phyloP scores from a whole-genome alignment of 768 basidiomycete species.

The Coprinopsis marcescibilis region DNA sequence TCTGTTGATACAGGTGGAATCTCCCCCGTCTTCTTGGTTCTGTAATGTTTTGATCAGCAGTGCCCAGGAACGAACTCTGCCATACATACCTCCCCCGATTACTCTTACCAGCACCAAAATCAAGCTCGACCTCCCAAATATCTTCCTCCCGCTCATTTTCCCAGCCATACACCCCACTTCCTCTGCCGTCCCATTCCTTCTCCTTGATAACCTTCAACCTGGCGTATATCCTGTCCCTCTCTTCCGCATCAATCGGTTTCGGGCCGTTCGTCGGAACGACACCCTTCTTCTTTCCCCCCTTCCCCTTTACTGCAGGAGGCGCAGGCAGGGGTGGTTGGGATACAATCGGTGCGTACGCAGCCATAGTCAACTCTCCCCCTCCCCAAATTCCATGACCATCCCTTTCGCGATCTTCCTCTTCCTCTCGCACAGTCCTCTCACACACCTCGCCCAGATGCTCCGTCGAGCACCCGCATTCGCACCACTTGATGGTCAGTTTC shows the following conservation, averaged over 20 bases:
- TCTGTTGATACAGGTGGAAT: no score
- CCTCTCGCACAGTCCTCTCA: constrained; percentile 64
- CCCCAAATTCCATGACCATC: constrained; percentile 14
- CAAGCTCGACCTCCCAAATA: constrained; percentile 66
- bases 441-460: constrained; percentile 76
- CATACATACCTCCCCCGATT: constrained; percentile 9
- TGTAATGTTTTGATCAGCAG: no score
- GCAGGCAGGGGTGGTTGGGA: not conserved
- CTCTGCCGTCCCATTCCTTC: constrained; percentile 73
- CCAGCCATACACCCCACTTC: constrained; percentile 69
- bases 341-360: not conserved
- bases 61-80: not conserved
- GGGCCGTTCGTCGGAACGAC: no score
- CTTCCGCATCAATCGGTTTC: not conserved
- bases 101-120: constrained; percentile 39
- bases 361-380: constrained; percentile 7
- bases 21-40: no score
- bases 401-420: constrained; percentile 52
- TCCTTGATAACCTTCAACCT: constrained; percentile 36
- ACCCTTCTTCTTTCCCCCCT: constrained; percentile 1
- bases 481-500: constrained; percentile 72
- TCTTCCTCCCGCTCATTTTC: constrained; percentile 73
- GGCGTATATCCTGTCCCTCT: not conserved
- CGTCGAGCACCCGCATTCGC: constrained; percentile 76
- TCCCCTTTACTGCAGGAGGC: not conserved